Percentiles rank a stretch among this genome's conserved stretches.
These are phyloP conservation scores for Prunella vulgaris DNA, from an alignment of 257 asterid genomes.

Conservation along the genomic window DNA sequence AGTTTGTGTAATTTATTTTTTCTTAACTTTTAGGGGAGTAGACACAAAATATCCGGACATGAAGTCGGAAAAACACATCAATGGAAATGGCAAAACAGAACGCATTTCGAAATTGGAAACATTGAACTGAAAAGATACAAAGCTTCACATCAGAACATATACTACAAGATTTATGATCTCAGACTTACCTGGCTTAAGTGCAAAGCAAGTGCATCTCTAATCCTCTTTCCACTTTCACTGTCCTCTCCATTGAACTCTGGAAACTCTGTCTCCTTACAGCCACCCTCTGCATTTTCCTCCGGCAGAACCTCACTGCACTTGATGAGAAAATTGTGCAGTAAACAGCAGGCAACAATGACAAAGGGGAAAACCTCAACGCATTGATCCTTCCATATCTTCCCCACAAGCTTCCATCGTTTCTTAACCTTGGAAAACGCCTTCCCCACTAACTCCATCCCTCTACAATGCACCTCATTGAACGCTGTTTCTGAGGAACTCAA, in stretches of 20 bases:
- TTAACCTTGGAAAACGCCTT: constrained; percentile 55
- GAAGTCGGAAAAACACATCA: background rate
- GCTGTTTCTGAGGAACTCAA: constrained; percentile 39
- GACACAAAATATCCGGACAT: background rate
- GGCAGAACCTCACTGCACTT: constrained; percentile 70
- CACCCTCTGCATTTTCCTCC: constrained; percentile 41
- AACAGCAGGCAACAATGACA: constrained; percentile 67
- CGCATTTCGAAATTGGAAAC: constrained; percentile 14
- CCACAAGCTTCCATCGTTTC: constrained; percentile 76
- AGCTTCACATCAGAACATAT: constrained; percentile 9
- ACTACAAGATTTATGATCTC: constrained; percentile 37
- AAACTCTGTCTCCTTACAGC: constrained; percentile 29
- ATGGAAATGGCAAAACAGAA: constrained; percentile 15
- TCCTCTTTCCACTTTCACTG: constrained; percentile 54
- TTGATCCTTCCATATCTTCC: constrained; percentile 61
- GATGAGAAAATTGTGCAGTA: constrained; percentile 89
- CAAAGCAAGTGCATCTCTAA: constrained; percentile 67
- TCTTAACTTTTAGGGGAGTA: background rate
- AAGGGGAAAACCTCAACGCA: constrained; percentile 79
- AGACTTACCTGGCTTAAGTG: constrained; percentile 64
- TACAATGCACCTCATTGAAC: constrained; percentile 52
- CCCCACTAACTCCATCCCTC: constrained; percentile 59
- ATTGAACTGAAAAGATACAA: constrained; percentile 11
- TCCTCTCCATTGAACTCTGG: constrained; percentile 50
- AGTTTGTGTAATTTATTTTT: background rate